Evolutionary conservation across 2,329 filamentous ascomycete species (phyloP), one percentile per base, ranked within the genome.

Genomic region (Thermothelomyces thermophilus): DNA sequence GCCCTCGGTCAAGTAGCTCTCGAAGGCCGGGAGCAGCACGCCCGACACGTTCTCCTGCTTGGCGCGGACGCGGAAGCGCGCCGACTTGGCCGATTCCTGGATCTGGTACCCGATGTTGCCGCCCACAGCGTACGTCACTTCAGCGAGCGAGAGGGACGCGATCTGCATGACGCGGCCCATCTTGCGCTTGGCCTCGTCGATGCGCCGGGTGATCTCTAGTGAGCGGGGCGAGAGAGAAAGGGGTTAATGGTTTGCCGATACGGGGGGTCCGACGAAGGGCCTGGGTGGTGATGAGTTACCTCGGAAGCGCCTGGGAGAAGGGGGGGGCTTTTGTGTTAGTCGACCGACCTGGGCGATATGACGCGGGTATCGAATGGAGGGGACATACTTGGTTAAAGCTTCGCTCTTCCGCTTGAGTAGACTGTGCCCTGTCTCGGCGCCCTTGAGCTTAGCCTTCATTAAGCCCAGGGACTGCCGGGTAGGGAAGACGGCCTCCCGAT

Each of bases 141-240:
- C 93, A 53, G 93, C 93, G 16, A 98, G 79, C 37, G 91, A 97
- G 72, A 98, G 97, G 40, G 93, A 90, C 35, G 93, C 93, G 64
- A 98, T 95, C 70, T 97, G 91, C 93, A 98, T 98, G 33, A 98
- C 93, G 30, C 91, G 82, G 51, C 93, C 93, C 91, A 98, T 98
- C 75, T 98, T 98, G 62, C 90, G 87, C 72, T 98, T 98, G 36
- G 93, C 93, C 70, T 98, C 93, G 73, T 98, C 91, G 70, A 98
- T 98, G 64, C 93, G 86, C 67, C 84, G 83, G 43, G 93, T 96
- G 64, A 98, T 98, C 64, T 98, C 93, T 88, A 34, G 22, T 88
- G 36, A 26, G 8, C 4, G 16, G 31, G 28, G 19, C 17, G 20
- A 9, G 22, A 22, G 8, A 24, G 37, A 14, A 30, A 22, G 30